phyloP scores from a whole-genome alignment of 495 filamentous ascomycete species.

The Aspergillus biplanus region DNA sequence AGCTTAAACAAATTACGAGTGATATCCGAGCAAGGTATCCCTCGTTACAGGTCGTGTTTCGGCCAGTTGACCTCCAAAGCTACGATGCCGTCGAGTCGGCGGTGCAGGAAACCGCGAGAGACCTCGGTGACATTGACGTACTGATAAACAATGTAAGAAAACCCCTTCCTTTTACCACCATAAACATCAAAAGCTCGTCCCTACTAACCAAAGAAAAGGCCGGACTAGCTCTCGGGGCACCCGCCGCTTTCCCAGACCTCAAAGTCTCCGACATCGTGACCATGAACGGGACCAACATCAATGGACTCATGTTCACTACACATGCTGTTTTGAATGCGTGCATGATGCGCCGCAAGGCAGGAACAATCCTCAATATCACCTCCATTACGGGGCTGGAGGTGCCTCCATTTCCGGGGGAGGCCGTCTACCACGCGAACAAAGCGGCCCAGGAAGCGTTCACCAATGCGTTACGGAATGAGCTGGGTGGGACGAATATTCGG shows the following conservation, averaged over 20 bases:
- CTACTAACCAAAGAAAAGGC: constrained; percentile 19
- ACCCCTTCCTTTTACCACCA: neutral
- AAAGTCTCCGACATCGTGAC: constrained; percentile 31
- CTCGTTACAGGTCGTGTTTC: constrained; percentile 19
- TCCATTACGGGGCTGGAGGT: constrained; percentile 40
- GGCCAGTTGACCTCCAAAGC: constrained; percentile 31
- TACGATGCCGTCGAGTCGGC: constrained; percentile 31
- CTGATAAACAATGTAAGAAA: constrained; percentile 39
- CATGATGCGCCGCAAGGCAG: constrained; percentile 31
- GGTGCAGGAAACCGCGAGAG: constrained; percentile 20
- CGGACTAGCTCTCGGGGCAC: constrained; percentile 42
- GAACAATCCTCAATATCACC: constrained; percentile 44
- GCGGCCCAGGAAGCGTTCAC: constrained; percentile 43
- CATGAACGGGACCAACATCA: constrained; percentile 41
- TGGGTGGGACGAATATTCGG: constrained; percentile 36
- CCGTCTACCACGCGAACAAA: constrained; percentile 46
- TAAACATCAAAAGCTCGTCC: neutral
- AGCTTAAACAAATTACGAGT: constrained; percentile 27
- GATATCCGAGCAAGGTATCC: constrained; percentile 16
- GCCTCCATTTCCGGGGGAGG: constrained; percentile 41
- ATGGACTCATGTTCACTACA: constrained; percentile 36
- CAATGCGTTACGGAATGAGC: constrained; percentile 41
- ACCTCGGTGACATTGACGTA: constrained; percentile 36
- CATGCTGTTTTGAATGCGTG: constrained; percentile 37
- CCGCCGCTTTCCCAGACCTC: constrained; percentile 30